phyloP scores from a whole-genome alignment of 495 filamentous ascomycete genomes.

The Margaritispora aquatica region DNA sequence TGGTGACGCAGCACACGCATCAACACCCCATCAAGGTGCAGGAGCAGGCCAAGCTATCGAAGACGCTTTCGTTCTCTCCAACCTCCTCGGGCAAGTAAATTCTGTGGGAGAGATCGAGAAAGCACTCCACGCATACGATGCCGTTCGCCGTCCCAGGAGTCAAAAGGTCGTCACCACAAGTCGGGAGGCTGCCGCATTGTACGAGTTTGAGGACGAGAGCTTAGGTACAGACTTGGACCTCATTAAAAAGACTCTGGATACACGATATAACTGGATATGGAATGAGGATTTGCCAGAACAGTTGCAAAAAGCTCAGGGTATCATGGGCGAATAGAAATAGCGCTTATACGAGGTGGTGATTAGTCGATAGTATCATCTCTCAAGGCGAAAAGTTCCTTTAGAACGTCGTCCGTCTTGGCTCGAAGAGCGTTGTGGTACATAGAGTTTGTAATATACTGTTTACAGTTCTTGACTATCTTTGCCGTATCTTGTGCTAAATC shows the following conservation, averaged over 20 bases:
- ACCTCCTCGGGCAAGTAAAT: conserved; percentile 44
- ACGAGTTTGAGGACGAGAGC: conserved; percentile 36
- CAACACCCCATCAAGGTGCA: conserved; percentile 63
- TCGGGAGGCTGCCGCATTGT: conserved; percentile 31
- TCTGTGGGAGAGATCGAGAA: conserved; percentile 32
- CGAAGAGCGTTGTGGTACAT: conserved; percentile 83
- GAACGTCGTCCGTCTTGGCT: conserved; percentile 63
- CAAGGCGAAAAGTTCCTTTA: conserved; percentile 63
- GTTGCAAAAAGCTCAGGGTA: conserved; percentile 22
- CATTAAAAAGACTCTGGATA: conserved; percentile 34
- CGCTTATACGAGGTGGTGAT: conserved; percentile 2
- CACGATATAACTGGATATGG: conserved; percentile 47
- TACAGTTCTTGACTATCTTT: conserved; percentile 64
- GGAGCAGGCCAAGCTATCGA: conserved; percentile 66
- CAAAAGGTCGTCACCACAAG: conserved; percentile 39
- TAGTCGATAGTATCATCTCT: conserved; percentile 70
- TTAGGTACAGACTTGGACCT: conserved; percentile 38
- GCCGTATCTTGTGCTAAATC: conserved; percentile 68
- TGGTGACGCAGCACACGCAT: conserved; percentile 66
- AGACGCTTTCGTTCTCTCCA: conserved; percentile 54
- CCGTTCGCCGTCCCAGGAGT: conserved; percentile 43
- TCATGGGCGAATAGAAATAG: conserved; percentile 7
- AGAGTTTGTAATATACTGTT: conserved; percentile 76
- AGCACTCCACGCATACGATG: conserved; percentile 60
- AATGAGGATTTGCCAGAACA: conserved; percentile 29